Percentiles rank a stretch among this genome's conserved stretches.
phyloP scores from a whole-genome alignment of 805 yeast genomes.

The Sungouiozyma ichnusensis region DNA sequence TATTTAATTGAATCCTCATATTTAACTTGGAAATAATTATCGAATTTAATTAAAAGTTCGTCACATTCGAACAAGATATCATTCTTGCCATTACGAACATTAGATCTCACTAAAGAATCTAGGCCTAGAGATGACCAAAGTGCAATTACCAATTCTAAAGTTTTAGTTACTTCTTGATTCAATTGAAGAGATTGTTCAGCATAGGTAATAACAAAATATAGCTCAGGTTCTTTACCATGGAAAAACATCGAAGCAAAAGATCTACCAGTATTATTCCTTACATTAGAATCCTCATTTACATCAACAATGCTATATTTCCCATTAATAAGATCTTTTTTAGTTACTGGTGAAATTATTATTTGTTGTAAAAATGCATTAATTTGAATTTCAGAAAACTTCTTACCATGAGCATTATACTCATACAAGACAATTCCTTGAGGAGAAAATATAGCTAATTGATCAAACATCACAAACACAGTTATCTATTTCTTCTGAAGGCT shows the following conservation, averaged over 20 bases:
- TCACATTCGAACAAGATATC: constrained; percentile 23
- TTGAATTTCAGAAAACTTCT: constrained; percentile 22
- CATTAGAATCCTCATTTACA: constrained; percentile 4
- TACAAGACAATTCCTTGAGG: constrained; percentile 24
- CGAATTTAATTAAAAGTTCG: constrained; percentile 30
- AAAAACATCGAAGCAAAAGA: constrained; percentile 18
- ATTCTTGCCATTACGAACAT: constrained; percentile 22
- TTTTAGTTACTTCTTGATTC: constrained; percentile 35
- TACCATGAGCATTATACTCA: constrained; percentile 20
- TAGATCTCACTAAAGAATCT: constrained; percentile 22
- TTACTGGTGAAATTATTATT: constrained; percentile 17
- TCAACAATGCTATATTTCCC: constrained; percentile 12
- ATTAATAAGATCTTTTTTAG: constrained; percentile 12
- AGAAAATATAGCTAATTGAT: constrained; percentile 25
- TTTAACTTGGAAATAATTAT: constrained; percentile 30
- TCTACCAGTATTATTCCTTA: constrained; percentile 5
- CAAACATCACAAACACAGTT: constrained; percentile 22
- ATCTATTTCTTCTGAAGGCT: no score
- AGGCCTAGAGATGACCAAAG: constrained; percentile 30
- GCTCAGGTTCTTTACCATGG: constrained; percentile 26
- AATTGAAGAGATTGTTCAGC: constrained; percentile 35
- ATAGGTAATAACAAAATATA: constrained; percentile 32
- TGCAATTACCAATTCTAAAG: constrained; percentile 29
- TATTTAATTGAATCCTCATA: constrained; percentile 14
- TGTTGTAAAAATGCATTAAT: constrained; percentile 22